Evolutionary conservation across 495 filamentous ascomycete genomes (phyloP).

Genomic region (Tuber aestivum): DNA sequence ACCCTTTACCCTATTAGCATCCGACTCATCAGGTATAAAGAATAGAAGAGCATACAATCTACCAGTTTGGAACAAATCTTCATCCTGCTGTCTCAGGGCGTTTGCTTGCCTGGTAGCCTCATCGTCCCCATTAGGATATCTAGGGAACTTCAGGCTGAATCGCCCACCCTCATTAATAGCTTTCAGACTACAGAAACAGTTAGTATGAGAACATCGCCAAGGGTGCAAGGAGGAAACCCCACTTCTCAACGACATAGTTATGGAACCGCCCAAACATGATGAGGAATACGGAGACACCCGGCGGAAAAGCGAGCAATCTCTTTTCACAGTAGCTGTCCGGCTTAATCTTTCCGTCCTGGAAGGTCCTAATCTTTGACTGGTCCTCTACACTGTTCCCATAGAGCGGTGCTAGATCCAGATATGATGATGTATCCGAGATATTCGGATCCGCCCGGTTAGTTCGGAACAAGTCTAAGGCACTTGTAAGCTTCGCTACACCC

Average conservation of each 20-base stretch:
- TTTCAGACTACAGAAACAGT: constrained; percentile 23
- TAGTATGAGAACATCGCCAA: constrained; percentile 6
- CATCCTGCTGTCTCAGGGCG: constrained; percentile 68
- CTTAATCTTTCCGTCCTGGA: constrained; percentile 77
- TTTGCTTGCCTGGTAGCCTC: constrained; percentile 49
- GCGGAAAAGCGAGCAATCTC: constrained; percentile 72
- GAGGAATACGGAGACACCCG: constrained; percentile 69
- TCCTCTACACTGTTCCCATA: constrained; percentile 77
- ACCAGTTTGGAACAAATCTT: constrained; percentile 79
- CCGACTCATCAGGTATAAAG: neutral
- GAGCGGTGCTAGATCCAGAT: constrained; percentile 75
- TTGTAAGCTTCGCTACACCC: constrained; percentile 34
- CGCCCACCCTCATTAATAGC: constrained; percentile 56
- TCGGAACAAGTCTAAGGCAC: constrained; percentile 54
- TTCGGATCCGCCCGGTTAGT: constrained; percentile 54
- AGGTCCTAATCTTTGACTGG: constrained; percentile 68
- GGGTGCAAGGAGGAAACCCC: constrained; percentile 42
- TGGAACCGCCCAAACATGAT: constrained; percentile 76
- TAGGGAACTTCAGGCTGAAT: constrained; percentile 46
- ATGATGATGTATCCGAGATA: constrained; percentile 71
- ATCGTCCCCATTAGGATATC: constrained; percentile 41
- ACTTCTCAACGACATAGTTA: constrained; percentile 63
- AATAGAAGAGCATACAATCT: constrained; percentile 48
- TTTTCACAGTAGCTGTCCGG: constrained; percentile 74
- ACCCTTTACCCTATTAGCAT: constrained; percentile 45